Evolutionary conservation across 2,329 filamentous ascomycete genomes (phyloP).

Genomic region (Raffaelea arxii): DNA sequence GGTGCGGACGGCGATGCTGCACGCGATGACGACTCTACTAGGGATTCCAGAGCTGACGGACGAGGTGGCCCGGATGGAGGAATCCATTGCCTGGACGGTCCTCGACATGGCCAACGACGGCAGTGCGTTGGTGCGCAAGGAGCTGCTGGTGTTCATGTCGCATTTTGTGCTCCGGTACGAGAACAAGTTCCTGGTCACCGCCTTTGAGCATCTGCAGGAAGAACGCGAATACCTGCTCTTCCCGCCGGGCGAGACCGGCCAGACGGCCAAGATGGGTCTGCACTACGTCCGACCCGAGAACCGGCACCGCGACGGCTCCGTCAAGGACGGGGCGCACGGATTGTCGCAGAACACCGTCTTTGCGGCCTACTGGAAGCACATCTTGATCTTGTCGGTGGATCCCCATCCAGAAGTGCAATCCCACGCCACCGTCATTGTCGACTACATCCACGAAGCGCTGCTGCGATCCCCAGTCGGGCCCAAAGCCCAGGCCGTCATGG

Average conservation of each 20-base stretch:
- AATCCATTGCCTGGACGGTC: slow-evolving; percentile 79
- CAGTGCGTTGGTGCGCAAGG: slow-evolving; percentile 86
- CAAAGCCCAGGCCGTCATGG: slow-evolving; percentile 61
- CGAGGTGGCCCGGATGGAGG: slow-evolving; percentile 83
- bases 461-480: slow-evolving; percentile 66
- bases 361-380: slow-evolving; percentile 87
- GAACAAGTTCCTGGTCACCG: slow-evolving; percentile 82
- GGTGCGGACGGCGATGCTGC: slow-evolving; percentile 84
- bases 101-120: slow-evolving; percentile 90
- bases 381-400: slow-evolving; percentile 83
- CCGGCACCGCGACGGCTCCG: slow-evolving; percentile 46
- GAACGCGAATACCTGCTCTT: slow-evolving; percentile 61
- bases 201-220: slow-evolving; percentile 81
- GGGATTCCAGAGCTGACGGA: slow-evolving; percentile 89
- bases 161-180: slow-evolving; percentile 85
- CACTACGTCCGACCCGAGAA: slow-evolving; percentile 50
- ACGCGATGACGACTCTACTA: slow-evolving; percentile 87
- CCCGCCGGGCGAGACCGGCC: slow-evolving; percentile 38
- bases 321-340: slow-evolving; percentile 31
- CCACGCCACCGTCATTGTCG: slow-evolving; percentile 75
- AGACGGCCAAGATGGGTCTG: slow-evolving; percentile 51
- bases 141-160: slow-evolving; percentile 88
- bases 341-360: slow-evolving; percentile 84
- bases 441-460: slow-evolving; percentile 71
- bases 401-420: slow-evolving; percentile 88